Evolutionary conservation across 805 yeast genomes (phyloP), one percentile per base, ranked within the genome.

Genomic region (Ogataea thermomethanolica): DNA sequence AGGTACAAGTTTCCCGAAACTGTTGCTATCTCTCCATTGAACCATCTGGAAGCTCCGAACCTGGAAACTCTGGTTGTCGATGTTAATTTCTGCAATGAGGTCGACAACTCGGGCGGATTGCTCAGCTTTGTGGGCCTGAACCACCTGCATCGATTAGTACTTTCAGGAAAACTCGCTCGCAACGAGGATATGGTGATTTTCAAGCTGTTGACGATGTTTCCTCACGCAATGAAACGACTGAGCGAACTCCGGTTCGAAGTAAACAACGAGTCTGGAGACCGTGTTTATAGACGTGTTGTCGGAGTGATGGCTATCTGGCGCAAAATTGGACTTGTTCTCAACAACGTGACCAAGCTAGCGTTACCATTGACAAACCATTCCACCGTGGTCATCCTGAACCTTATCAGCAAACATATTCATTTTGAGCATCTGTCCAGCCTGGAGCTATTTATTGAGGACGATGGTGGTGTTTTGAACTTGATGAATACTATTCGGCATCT

Each of bases 161-260:
- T 61, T 28, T 45, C 49, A 12, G 63, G 62, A 3, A 51, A 46
- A n/a, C 36, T 61, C n/a, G 62, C 55, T 1, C 43, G 42, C n/a
- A 61, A 61, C 43, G 66, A 61, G 45, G 66, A 61, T 44, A 54
- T 61, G 58, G 55, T 61, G 5, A 52, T 61, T 6, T 61, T 54
- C 36, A 48, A 53, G 35, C 36, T 61, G 13, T 25, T 61, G 12
- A 61, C 65, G 1, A 51, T 49, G 15, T 51, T 37, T 28, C 63
- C 64, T 3, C 53, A 50, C 10, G 40, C 53, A 44, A 43, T 61
- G 12, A 48, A 46, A 23, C 42, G 51, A 13, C 39, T 61, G 20
- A 40, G 37, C 25, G 56, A 53, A 35, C 40, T 61, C 13, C 55
- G 55, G 33, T 61, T 61, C 45, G 48, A 49, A 27, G 52, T 50